A percentile compares a stretch with the other conserved stretches of the same genome.
Evolutionary conservation across 2,329 filamentous ascomycete species (phyloP).

Genomic region (Botrytis hyacinthi): DNA sequence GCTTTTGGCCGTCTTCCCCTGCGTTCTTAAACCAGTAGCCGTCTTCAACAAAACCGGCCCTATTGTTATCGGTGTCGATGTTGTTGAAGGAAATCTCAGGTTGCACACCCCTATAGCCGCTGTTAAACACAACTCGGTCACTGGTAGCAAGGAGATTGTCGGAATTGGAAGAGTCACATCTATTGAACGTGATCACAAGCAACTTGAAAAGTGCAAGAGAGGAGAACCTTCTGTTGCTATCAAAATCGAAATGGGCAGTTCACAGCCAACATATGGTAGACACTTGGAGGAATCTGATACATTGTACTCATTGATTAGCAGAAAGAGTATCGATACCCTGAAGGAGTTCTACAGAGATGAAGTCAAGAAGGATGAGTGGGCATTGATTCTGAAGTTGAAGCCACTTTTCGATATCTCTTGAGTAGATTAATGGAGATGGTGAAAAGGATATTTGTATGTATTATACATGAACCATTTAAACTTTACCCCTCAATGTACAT

Average conservation of each 20-base stretch:
- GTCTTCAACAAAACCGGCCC: constrained; percentile 98
- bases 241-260: constrained; percentile 91
- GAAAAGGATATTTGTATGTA: neutral
- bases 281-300: constrained; percentile 90
- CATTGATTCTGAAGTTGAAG: constrained; percentile 92
- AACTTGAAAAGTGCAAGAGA: constrained; percentile 87
- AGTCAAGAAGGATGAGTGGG: constrained; percentile 90
- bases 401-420: constrained; percentile 77
- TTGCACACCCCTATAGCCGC: constrained; percentile 88
- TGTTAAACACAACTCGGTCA: constrained; percentile 76
- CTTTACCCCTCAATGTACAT: neutral
- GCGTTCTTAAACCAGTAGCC: constrained; percentile 81
- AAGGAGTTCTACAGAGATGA: constrained; percentile 94
- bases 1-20: constrained; percentile 94
- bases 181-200: constrained; percentile 97
- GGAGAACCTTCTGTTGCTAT: constrained; percentile 95
- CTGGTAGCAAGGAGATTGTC: constrained; percentile 80
- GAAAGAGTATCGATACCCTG: constrained; percentile 86
- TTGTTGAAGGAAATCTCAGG: constrained; percentile 82
- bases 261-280: constrained; percentile 91
- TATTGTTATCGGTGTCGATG: constrained; percentile 93
- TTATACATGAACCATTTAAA: neutral
- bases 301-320: constrained; percentile 84
- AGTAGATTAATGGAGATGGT: neutral
- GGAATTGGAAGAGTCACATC: constrained; percentile 88